These are phyloP conservation scores for Neonectria coccinea DNA, from an alignment of 2,329 filamentous ascomycete species.

Conservation along the genomic window DNA sequence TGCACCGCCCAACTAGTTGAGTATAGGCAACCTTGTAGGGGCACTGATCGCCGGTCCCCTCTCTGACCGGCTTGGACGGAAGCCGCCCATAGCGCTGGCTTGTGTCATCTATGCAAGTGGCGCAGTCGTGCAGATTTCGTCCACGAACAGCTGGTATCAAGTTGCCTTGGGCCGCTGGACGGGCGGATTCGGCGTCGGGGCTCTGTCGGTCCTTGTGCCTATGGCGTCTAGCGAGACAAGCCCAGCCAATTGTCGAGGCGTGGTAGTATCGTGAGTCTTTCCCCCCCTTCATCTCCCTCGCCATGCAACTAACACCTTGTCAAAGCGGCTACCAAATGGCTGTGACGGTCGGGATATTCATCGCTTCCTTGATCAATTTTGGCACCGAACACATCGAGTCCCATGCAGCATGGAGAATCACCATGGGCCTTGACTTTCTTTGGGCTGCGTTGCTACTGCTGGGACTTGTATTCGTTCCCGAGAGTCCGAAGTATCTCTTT, in stretches of 20 bases:
- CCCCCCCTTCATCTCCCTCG: not conserved
- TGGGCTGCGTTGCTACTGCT: not conserved
- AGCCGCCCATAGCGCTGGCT: not conserved
- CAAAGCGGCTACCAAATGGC: not conserved
- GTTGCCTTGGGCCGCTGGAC: not conserved
- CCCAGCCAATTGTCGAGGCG: not conserved
- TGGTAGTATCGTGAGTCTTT: not conserved
- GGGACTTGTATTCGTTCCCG: not conserved
- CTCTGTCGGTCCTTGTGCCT: not conserved
- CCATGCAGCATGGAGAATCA: not conserved
- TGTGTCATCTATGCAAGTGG: not conserved
- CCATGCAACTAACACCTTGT: not conserved
- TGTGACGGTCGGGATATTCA: not conserved
- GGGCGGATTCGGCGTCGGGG: not conserved
- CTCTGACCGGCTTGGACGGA: not conserved
- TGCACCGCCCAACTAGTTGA: not conserved
- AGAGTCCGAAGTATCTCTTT: not conserved
- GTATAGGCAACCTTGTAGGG: not conserved
- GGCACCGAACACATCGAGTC: not conserved
- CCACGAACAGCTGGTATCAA: not conserved
- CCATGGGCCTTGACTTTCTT: not conserved
- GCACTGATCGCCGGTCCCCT: not conserved
- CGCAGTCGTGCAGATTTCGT: not conserved
- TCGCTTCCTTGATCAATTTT: not conserved
- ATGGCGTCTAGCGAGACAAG: not conserved